Base-by-base conservation (phyloP, 108 stramenopile genomes). In the Cyclotella kingstonii region DNA sequence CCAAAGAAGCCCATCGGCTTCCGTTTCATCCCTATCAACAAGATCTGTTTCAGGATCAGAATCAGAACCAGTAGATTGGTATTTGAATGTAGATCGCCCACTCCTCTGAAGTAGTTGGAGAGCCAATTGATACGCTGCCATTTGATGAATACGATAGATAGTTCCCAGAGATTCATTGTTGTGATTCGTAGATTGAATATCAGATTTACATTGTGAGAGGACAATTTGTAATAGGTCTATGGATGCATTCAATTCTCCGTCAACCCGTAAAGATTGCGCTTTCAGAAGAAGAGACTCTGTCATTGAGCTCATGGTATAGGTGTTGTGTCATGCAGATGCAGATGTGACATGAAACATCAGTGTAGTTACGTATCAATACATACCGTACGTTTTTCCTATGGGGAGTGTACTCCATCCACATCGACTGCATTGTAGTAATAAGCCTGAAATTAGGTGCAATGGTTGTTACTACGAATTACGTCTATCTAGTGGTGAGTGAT, bases 261-360 rank as follows among this genome's bases (percentile, higher is more conserved):
- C 65, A 19, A 61, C 58, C 14, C 73, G 65, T 0, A 67, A 40
- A 1, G 44, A 45, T 62, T 75, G 65, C 4, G 73, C 73, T 36
- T 60, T 30, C 33, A 75, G 21, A 5, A 75, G 66, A 3, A 75
- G 73, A 34, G 55, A 66, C 31, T 75, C 56, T 7, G 66, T 67
- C 73, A 75, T 75, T 5, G 56, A 55, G 51, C 65, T 66, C 73
- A 75, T 73, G 25, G 12, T 65, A 17, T 42, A 35, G 2, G 21
- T 18, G 19, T 22, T 7, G 19, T 46, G 3, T 46, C 5, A 22
- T 22, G 21, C 23, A 2, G 11, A 1, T 19, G 9, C 19, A 22
- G 7, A 15, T 19, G 7, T 8, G 9, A 8, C 8, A 8, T 15
- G 46, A 8, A 17, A n/a, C 14, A 15, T 6, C 14, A 47, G 7